Evolutionary conservation across 148 eudicot genomes (phyloP), one percentile per base, ranked within the genome.

Genomic region (Amaranthus palmeri): DNA sequence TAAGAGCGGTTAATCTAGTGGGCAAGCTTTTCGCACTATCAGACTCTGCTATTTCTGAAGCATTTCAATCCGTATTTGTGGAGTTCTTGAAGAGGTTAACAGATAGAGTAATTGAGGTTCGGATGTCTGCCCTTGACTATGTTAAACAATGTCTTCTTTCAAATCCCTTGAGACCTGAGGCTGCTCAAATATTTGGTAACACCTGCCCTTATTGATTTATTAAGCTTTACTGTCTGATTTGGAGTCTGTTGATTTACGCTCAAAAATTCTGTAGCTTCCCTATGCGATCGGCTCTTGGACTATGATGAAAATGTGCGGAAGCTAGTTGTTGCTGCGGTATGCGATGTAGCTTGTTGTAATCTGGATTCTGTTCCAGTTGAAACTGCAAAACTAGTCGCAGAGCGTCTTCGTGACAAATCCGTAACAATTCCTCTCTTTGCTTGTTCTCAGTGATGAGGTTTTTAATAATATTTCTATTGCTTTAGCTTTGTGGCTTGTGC

Each of bases 381-480:
- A 74, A 86, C 87, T 50, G 77, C 85, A 53, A 90, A 90, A 83
- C 92, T 87, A 77, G 92, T 95, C 46, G 88, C 97, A 10, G 97
- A 90, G 71, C 96, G 96, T 61, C 93, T 95, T 53, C 89, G 92
- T 50, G 99, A 95, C 81, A 95, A 92, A 95, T 95, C 96, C 57
- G 99, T 95, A 84, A 76, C 61, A 46, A 53, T 44, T 17, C 44
- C 60, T 6, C 59, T 61, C 41, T 53, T 7, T 17, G 18, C 25
- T 10, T n/a, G 4, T 40, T 53, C 64, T 47, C 45, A 12, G 42
- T 76, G 72, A 61, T 80, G 69, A 13, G 36, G 36, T 66, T 51
- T 47, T 45, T 13, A 41, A 59, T 42, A 49, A 57, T 73, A 61
- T 53, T 69, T 72, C 79, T 2, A 76, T 8, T 15, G 5, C 51